Evolutionary conservation across 2,329 filamentous ascomycete species (phyloP).

Genomic region (Diaporthe australafricana): DNA sequence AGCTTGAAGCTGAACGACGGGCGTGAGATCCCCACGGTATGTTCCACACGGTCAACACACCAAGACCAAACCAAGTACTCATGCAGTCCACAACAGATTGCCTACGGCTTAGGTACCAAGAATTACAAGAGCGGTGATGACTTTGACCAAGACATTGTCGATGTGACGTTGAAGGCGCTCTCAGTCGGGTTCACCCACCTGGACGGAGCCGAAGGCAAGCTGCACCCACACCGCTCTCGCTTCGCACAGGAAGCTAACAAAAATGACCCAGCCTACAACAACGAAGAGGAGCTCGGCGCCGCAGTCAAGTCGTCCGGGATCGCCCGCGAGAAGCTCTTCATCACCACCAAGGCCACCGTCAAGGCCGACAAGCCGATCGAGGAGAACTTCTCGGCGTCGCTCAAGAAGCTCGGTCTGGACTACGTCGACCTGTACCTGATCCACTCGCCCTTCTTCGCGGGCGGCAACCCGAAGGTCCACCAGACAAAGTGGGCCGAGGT

Average conservation of each 20-base stretch:
- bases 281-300: conserved; percentile 34
- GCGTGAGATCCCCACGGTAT: conserved; percentile 21
- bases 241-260: neutral
- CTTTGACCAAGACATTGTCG: conserved; percentile 31
- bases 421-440: conserved; percentile 65
- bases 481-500: conserved; percentile 66
- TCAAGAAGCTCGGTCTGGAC: conserved; percentile 71
- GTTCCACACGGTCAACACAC: neutral
- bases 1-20: conserved; percentile 34
- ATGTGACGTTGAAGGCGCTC: conserved; percentile 31
- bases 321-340: conserved; percentile 33
- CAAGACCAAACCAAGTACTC: neutral
- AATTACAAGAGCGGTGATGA: conserved; percentile 29
- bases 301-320: conserved; percentile 29
- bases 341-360: conserved; percentile 34
- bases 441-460: conserved; percentile 27
- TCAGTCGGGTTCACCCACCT: conserved; percentile 34
- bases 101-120: conserved; percentile 33
- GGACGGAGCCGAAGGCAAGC: conserved; percentile 33
- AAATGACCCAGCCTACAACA: conserved; percentile 28
- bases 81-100: conserved; percentile 7
- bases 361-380: conserved; percentile 46
- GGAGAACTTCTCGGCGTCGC: conserved; percentile 65
- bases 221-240: neutral
- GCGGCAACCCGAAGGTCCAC: conserved; percentile 53